These are phyloP conservation scores for Potentilla sterilis DNA, from an alignment of 306 rosid species.

Conservation along the genomic window DNA sequence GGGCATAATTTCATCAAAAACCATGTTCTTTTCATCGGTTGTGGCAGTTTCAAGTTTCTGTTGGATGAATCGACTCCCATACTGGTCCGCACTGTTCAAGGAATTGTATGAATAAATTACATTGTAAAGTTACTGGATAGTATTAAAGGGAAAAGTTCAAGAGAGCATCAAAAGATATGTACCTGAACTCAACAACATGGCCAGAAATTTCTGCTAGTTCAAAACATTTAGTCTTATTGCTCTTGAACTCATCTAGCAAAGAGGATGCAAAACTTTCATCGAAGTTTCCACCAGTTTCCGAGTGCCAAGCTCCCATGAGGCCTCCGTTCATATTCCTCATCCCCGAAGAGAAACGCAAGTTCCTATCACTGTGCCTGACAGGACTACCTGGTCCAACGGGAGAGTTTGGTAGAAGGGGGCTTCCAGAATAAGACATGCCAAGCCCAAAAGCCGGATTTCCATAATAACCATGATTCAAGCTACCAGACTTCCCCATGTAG, in stretches of 20 bases:
- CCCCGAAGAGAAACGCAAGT: slow-evolving; percentile 76
- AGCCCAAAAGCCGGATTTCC: slow-evolving; percentile 69
- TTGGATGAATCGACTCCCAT: slow-evolving; percentile 92
- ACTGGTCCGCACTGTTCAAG: slow-evolving; percentile 79
- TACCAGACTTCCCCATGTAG: slow-evolving; percentile 60
- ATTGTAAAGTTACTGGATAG: neutral
- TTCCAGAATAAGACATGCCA: slow-evolving; percentile 80
- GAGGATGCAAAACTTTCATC: slow-evolving; percentile 77
- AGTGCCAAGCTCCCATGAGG: slow-evolving; percentile 76
- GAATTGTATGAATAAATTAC: neutral
- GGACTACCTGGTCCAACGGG: slow-evolving; percentile 90
- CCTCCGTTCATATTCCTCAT: slow-evolving; percentile 75
- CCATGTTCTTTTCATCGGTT: slow-evolving; percentile 83
- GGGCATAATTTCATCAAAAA: slow-evolving; percentile 92
- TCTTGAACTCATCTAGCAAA: slow-evolving; percentile 83
- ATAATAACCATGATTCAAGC: slow-evolving; percentile 69
- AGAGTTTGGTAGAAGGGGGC: slow-evolving; percentile 58
- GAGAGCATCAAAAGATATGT: neutral
- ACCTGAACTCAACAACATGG: slow-evolving; percentile 84
- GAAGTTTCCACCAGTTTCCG: slow-evolving; percentile 61
- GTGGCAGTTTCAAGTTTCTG: slow-evolving; percentile 95
- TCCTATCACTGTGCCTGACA: slow-evolving; percentile 65
- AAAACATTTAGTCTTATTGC: slow-evolving; percentile 80
- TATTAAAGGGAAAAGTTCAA: neutral
- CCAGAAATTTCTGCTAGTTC: slow-evolving; percentile 80